These are phyloP conservation scores for Saccharomycopsis sp. DNA, from an alignment of 805 yeast species.

Conservation along the genomic window DNA sequence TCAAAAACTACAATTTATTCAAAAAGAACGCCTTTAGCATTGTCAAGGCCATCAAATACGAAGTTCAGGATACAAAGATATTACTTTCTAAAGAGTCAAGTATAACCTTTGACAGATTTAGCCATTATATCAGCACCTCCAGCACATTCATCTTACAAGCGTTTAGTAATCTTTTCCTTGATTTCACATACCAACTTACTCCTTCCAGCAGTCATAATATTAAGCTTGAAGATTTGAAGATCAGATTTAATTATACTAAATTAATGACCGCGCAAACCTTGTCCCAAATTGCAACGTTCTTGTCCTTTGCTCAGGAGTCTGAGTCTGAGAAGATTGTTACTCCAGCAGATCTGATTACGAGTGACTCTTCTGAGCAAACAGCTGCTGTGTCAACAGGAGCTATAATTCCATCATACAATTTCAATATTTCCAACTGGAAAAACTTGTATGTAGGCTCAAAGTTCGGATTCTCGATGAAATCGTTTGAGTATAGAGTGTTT, in stretches of 20 bases:
- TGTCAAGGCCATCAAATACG: conserved; percentile 20
- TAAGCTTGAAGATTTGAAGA: conserved; percentile 5
- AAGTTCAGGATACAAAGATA: conserved; percentile 10
- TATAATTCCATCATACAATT: neutral
- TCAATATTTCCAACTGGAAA: conserved; percentile 6
- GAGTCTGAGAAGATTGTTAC: neutral
- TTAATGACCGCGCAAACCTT: conserved; percentile 34
- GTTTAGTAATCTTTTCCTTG: conserved; percentile 36
- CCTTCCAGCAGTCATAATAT: conserved; percentile 14
- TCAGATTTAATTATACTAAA: conserved; percentile 26
- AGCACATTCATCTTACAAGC: conserved; percentile 42
- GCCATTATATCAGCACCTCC: conserved; percentile 27
- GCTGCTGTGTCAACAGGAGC: neutral
- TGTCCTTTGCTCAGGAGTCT: conserved; percentile 53
- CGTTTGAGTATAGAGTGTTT: conserved; percentile 75
- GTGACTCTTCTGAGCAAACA: neutral
- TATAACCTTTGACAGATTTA: conserved; percentile 32
- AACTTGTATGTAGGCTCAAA: conserved; percentile 19
- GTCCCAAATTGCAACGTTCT: conserved; percentile 36
- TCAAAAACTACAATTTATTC: conserved; percentile 22
- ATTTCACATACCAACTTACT: conserved; percentile 25
- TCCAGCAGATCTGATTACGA: neutral
- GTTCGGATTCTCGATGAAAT: conserved; percentile 78
- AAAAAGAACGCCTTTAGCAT: conserved; percentile 25
- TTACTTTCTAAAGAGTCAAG: conserved; percentile 6